phyloP scores from a whole-genome alignment of 2,329 filamentous ascomycete species.

The Pseudocercospora fuligena region DNA sequence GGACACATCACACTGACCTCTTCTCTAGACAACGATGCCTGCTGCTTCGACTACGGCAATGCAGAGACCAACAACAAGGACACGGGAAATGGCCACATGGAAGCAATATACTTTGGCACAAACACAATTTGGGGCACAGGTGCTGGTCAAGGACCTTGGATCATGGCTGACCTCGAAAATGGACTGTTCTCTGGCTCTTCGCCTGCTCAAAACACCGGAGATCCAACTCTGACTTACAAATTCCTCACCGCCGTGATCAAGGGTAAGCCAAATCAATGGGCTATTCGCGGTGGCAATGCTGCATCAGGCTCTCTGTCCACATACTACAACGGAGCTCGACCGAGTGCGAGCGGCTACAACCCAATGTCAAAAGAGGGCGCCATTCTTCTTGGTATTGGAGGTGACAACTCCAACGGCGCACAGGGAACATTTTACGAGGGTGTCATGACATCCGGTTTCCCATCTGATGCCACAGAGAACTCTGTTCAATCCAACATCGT shows the following conservation, averaged over 20 bases:
- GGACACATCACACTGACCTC: not conserved
- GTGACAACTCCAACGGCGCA: slow-evolving; percentile 64
- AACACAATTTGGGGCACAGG: slow-evolving; percentile 62
- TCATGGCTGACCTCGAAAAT: slow-evolving; percentile 73
- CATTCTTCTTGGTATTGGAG: slow-evolving; percentile 72
- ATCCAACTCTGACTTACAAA: slow-evolving; percentile 59
- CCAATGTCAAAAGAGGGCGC: slow-evolving; percentile 68
- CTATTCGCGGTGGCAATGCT: slow-evolving; percentile 63
- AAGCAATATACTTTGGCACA: slow-evolving; percentile 68
- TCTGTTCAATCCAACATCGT: slow-evolving; percentile 59
- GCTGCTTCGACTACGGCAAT: slow-evolving; percentile 56
- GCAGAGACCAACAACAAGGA: slow-evolving; percentile 47
- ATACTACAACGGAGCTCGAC: slow-evolving; percentile 63
- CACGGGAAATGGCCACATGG: slow-evolving; percentile 69
- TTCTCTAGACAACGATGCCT: slow-evolving; percentile 53
- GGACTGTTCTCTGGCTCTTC: slow-evolving; percentile 64
- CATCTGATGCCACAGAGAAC: slow-evolving; percentile 63
- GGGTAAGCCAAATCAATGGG: slow-evolving; percentile 61
- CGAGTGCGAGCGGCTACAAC: slow-evolving; percentile 59
- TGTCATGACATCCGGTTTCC: slow-evolving; percentile 67
- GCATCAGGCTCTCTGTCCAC: slow-evolving; percentile 61
- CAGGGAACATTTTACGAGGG: slow-evolving; percentile 64
- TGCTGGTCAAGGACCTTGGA: slow-evolving; percentile 65
- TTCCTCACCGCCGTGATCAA: slow-evolving; percentile 65
- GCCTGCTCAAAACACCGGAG: slow-evolving; percentile 53